These are phyloP conservation scores for Apiospora arundinis DNA, from an alignment of 2,329 filamentous ascomycete species.

Conservation along the genomic window DNA sequence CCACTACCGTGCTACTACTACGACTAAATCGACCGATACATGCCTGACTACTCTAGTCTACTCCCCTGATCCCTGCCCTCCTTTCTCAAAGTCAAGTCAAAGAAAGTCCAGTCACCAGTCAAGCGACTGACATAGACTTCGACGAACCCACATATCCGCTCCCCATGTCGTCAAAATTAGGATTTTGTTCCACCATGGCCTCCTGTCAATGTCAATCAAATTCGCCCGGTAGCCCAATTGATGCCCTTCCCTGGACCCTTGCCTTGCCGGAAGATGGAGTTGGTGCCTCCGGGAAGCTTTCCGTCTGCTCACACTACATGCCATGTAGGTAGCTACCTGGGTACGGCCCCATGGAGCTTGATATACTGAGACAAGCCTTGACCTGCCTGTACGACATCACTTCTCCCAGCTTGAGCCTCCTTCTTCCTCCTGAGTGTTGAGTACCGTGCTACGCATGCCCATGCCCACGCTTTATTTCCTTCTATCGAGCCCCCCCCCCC, in stretches of 20 bases:
- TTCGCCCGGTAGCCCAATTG: conserved; percentile 13
- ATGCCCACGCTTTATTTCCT: neutral
- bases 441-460: conserved; percentile 4
- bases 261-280: conserved; percentile 16
- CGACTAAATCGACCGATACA: neutral
- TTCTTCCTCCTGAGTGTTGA: conserved; percentile 3
- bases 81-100: neutral
- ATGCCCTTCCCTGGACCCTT: neutral
- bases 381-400: conserved; percentile 16
- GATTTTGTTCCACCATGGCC: conserved; percentile 20
- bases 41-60: conserved; percentile 1
- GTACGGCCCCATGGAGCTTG: neutral
- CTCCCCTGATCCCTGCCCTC: conserved; percentile 13
- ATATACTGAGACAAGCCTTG: conserved; percentile 17
- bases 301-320: conserved; percentile 13
- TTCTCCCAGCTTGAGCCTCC: conserved; percentile 15
- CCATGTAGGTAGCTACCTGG: conserved; percentile 5
- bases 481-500: conserved; percentile 11
- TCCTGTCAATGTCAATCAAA: conserved; percentile 22
- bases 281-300: conserved; percentile 14
- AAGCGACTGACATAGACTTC: conserved; percentile 22
- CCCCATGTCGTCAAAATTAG: conserved; percentile 23
- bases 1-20: conserved; percentile 1
- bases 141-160: conserved; percentile 20
- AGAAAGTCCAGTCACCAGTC: conserved; percentile 7